Conservation (phyloP, 2,329 filamentous ascomycete genomes). For the Cladosporium sphaerospermum region DNA sequence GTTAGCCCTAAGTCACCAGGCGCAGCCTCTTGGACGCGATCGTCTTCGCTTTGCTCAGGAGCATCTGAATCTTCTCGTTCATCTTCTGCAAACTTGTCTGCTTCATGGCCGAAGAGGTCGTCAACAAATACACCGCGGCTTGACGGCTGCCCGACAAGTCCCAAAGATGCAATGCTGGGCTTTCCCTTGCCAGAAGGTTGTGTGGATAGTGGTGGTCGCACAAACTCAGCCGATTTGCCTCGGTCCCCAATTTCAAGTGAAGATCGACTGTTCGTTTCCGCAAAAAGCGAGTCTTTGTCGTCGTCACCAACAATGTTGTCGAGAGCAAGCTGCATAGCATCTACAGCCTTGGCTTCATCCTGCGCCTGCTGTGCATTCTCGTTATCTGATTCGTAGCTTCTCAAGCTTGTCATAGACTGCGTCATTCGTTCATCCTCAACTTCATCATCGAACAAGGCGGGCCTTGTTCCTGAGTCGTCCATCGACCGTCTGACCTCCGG, state of each 20-base stretch:
- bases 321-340: slow-evolving; percentile 86
- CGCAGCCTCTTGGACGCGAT: slow-evolving; percentile 87
- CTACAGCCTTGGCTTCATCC: slow-evolving; percentile 73
- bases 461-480: slow-evolving; percentile 50
- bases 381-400: slow-evolving; percentile 72
- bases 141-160: slow-evolving; percentile 79
- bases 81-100: slow-evolving; percentile 77
- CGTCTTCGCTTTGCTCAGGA: slow-evolving; percentile 57
- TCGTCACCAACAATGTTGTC: slow-evolving; percentile 87
- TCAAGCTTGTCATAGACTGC: slow-evolving; percentile 71
- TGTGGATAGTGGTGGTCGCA: slow-evolving; percentile 14
- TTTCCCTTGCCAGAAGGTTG: slow-evolving; percentile 44
- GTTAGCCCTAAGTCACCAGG: slow-evolving; percentile 89
- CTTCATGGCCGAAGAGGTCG: slow-evolving; percentile 87
- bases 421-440: slow-evolving; percentile 65
- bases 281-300: slow-evolving; percentile 59
- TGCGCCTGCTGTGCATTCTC: slow-evolving; percentile 46
- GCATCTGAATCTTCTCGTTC: slow-evolving; percentile 69
- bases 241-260: slow-evolving; percentile 40
- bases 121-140: slow-evolving; percentile 89
- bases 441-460: slow-evolving; percentile 67
- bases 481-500: slow-evolving; percentile 58
- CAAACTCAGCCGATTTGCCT: slow-evolving; percentile 15
- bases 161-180: slow-evolving; percentile 84
- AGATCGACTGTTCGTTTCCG: slow-evolving; percentile 47